These are phyloP conservation scores for Wickerhamomyces strasburgensis DNA, from an alignment of 805 yeast genomes.

Conservation along the genomic window DNA sequence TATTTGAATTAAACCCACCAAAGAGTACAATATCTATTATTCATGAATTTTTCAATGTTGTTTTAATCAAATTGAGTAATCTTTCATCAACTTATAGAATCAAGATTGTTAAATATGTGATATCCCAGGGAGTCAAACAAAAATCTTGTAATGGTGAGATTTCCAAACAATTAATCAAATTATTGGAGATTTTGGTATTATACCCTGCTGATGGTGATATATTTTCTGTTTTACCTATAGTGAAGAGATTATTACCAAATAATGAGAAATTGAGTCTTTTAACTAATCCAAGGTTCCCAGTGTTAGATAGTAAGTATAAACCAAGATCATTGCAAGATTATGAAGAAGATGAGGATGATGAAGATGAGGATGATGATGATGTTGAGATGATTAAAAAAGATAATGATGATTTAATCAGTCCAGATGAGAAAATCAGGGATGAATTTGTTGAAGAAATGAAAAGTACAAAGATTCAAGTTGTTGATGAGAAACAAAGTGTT, in stretches of 20 bases:
- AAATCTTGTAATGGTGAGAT: constrained; percentile 26
- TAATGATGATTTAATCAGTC: constrained; percentile 3
- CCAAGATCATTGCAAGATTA: constrained; percentile 19
- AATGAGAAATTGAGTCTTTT: constrained; percentile 54
- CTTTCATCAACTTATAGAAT: constrained; percentile 62
- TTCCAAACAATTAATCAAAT: constrained; percentile 26
- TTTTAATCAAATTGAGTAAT: constrained; percentile 41
- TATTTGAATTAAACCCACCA: constrained; percentile 43
- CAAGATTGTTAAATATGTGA: constrained; percentile 44
- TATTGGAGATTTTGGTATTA: constrained; percentile 53
- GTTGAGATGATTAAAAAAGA: constrained; percentile 9
- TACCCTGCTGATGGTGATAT: constrained; percentile 61
- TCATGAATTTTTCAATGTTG: constrained; percentile 40
- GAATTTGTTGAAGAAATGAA: constrained; percentile 16
- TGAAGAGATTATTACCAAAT: constrained; percentile 43
- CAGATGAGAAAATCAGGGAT: constrained; percentile 9
- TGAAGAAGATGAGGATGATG: constrained; percentile 28
- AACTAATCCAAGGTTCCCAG: constrained; percentile 74
- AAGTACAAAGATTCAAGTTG: constrained; percentile 7
- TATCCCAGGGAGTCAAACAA: constrained; percentile 33
- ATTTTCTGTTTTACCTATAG: constrained; percentile 68
- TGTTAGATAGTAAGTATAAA: constrained; percentile 20
- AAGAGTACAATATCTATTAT: constrained; percentile 27
- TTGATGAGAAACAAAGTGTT: constrained; percentile 7
- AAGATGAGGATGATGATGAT: constrained; percentile 16